These are phyloP conservation scores for Graphilbum fragrans DNA, from an alignment of 2,329 filamentous ascomycete species.

Conservation along the genomic window DNA sequence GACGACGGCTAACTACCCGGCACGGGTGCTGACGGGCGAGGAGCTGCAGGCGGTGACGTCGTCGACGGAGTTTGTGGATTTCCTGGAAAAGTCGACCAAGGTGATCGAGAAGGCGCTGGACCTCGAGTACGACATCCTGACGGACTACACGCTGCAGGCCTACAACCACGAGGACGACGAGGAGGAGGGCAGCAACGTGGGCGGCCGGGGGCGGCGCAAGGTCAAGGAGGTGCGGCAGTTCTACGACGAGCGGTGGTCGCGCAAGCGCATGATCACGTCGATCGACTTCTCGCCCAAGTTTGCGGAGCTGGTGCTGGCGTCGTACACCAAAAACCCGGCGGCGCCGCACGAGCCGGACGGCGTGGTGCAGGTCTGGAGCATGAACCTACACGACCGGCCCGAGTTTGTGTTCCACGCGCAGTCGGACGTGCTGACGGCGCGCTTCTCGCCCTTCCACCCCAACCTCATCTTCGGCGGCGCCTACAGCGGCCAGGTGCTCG, in stretches of 20 bases:
- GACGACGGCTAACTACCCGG: constrained; percentile 52
- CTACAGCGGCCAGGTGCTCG: constrained; percentile 88
- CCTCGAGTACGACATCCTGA: constrained; percentile 90
- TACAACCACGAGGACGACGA: constrained; percentile 70
- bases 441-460: constrained; percentile 97
- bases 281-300: constrained; percentile 95
- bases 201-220: constrained; percentile 58
- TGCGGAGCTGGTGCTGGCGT: constrained; percentile 80
- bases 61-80: constrained; percentile 88
- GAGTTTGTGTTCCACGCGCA: constrained; percentile 96
- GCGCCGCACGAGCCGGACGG: constrained; percentile 90
- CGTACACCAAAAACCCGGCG: constrained; percentile 94
- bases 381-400: constrained; percentile 84
- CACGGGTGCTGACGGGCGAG: constrained; percentile 67
- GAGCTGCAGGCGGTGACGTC: constrained; percentile 84
- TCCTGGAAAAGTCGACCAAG: constrained; percentile 90
- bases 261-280: constrained; percentile 93
- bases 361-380: constrained; percentile 92
- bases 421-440: constrained; percentile 87
- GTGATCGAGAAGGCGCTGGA: constrained; percentile 93
- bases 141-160: constrained; percentile 80
- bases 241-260: constrained; percentile 90
- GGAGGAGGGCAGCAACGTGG: constrained; percentile 62
- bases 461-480: constrained; percentile 93
- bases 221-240: constrained; percentile 87